Percentiles rank a stretch among this genome's conserved stretches.
phyloP scores from a whole-genome alignment of 2,329 filamentous ascomycete species.

The Microcyclospora tardicrescens region DNA sequence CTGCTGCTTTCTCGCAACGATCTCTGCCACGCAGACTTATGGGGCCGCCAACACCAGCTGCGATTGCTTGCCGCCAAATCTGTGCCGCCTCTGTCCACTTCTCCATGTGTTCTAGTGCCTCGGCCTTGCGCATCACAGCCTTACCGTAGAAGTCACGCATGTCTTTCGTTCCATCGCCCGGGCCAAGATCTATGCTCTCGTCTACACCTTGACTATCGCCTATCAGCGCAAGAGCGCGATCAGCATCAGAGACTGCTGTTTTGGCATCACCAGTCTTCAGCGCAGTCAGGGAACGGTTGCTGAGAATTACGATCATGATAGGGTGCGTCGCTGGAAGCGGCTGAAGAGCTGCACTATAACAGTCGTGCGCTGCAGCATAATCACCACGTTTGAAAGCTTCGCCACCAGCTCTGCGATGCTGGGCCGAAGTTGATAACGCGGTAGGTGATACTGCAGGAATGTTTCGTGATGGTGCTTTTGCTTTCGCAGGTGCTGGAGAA shows the following conservation, averaged over 20 bases:
- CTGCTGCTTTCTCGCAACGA: conserved; percentile 76
- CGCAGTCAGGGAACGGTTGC: conserved; percentile 79
- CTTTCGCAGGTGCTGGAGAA: conserved; percentile 27
- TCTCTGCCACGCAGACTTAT: conserved; percentile 76
- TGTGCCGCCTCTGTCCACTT: conserved; percentile 73
- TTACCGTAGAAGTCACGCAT: conserved; percentile 94
- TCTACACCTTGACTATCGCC: conserved; percentile 65
- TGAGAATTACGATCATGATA: conserved; percentile 73
- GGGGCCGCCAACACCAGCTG: conserved; percentile 72
- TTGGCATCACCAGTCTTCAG: conserved; percentile 89
- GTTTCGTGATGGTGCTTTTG: conserved; percentile 41
- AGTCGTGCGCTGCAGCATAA: conserved; percentile 70
- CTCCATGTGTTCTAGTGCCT: conserved; percentile 90
- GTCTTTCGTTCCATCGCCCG: conserved; percentile 51
- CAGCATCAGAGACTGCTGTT: conserved; percentile 70
- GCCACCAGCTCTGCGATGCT: conserved; percentile 66
- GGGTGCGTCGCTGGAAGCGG: conserved; percentile 69
- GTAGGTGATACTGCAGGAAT: conserved; percentile 56
- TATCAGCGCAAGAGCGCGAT: conserved; percentile 66
- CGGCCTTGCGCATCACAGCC: conserved; percentile 84
- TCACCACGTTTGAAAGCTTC: conserved; percentile 91
- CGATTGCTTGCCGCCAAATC: conserved; percentile 72
- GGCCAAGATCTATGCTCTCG: conserved; percentile 60
- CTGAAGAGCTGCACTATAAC: conserved; percentile 65
- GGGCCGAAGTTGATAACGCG: conserved; percentile 61